A percentile compares a stretch with the other conserved stretches of the same genome.
Evolutionary conservation across 768 basidiomycete genomes (phyloP).

Genomic region (Arthromyces matolae): DNA sequence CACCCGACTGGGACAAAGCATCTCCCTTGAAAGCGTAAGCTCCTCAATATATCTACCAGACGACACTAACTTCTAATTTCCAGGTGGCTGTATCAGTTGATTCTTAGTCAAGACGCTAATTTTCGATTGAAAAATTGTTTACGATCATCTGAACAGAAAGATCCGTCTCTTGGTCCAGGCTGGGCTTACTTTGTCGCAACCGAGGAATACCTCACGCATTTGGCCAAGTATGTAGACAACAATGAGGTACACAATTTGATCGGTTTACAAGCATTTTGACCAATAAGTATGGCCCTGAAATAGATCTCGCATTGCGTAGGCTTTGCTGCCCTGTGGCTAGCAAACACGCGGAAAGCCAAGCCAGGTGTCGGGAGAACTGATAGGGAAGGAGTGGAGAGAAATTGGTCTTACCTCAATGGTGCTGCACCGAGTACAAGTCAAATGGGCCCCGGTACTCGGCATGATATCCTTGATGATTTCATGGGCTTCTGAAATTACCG

Average conservation of each 20-base stretch:
- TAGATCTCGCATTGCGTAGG: constrained; percentile 19
- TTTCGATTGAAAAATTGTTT: too few species aligned
- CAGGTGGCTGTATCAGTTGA: neutral
- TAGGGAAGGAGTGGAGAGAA: too few species aligned
- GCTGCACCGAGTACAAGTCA: constrained; percentile 11
- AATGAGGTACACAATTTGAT: neutral
- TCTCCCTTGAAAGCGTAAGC: neutral
- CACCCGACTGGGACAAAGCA: neutral
- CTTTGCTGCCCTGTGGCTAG: too few species aligned
- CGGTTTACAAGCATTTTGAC: neutral
- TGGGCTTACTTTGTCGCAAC: neutral
- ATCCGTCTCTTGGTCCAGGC: neutral
- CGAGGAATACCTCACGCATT: neutral
- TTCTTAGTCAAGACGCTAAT: too few species aligned
- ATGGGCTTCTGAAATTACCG: too few species aligned
- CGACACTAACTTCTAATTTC: neutral
- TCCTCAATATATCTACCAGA: neutral
- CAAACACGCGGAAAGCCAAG: too few species aligned
- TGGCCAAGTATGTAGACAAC: neutral
- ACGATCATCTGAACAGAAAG: neutral
- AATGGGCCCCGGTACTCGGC: constrained; percentile 19
- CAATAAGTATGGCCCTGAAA: too few species aligned
- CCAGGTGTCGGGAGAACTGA: too few species aligned
- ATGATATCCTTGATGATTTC: too few species aligned
- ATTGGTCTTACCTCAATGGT: constrained; percentile 27